Base-by-base conservation (phyloP, 805 yeast species). In the Wickerhamiella slavikovae region DNA sequence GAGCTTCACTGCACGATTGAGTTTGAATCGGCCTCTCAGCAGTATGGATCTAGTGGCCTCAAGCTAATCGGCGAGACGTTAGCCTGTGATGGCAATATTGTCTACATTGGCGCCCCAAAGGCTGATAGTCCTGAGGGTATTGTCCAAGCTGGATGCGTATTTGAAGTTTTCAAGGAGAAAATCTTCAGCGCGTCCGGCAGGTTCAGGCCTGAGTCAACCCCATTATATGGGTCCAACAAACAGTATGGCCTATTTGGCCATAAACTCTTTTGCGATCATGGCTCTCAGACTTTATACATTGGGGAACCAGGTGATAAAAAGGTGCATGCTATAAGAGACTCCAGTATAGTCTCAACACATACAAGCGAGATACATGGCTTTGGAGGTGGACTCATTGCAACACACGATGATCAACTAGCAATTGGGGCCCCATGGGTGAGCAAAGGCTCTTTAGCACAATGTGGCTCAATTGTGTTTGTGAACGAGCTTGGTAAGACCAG, bases 61-160 rank as follows among this genome's bases (percentile, higher is more conserved):
- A 65, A 68, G 33, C 52, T 63, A 26, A 40, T 62, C 11, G 69
- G 66, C 0, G 40, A 48, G 12, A 24, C 39, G 1, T 27, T 62
- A 15, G 31, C 40, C 1, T 43, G 49, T 0, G 50, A 42, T 11
- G 60, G 58, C 4, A 51, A 51, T 1, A 66, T 61, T 25, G 34
- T 69, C 9, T 33, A 65, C 2, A 41, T 69, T 3, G 58, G 64
- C 0, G 59, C 69, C 1, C 59, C 63, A 3, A 49, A 44, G 27
- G 45, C 51, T 17, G 71, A 60, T 29, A n/a, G n/a, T n/a, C 29
- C 34, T 4, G 34, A 40, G n/a, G 37, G 36, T 2, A 14, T 18
- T 1, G 36, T 41, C 7, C 67, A 62, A 27, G 32, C 39, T 6
- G 68, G 67, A 3, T 41, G 40, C 4, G 52, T 55, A 1, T 42